Percentiles rank a stretch among this genome's conserved stretches.
Evolutionary conservation across 371 early-diverging fungal genomes (phyloP).

Genomic region (Amoeboaphelidium protococcarum): DNA sequence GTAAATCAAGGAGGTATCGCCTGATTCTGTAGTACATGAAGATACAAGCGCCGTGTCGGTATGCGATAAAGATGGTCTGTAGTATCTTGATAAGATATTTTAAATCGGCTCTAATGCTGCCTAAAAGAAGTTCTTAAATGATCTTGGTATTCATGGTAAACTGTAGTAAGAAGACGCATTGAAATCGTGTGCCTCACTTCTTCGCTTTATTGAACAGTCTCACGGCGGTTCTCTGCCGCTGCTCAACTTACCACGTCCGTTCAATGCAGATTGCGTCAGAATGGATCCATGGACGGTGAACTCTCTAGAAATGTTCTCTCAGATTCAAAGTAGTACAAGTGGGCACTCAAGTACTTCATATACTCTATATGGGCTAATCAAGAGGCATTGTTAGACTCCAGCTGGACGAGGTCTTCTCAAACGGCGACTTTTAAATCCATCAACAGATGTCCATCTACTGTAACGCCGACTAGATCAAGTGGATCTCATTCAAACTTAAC

Average conservation of each 20-base stretch:
- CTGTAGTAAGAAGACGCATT: too few species aligned
- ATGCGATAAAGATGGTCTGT: background rate
- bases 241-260: background rate
- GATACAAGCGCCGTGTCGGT: background rate
- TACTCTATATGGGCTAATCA: background rate
- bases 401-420: background rate
- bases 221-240: background rate
- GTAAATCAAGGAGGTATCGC: background rate
- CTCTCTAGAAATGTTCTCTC: background rate
- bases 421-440: background rate
- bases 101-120: background rate
- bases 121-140: background rate
- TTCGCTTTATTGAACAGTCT: too few species aligned
- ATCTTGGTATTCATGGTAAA: too few species aligned
- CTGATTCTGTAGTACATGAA: background rate
- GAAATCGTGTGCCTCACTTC: too few species aligned
- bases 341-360: background rate
- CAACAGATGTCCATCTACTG: background rate
- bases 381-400: background rate
- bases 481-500: background rate
- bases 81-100: background rate
- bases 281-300: background rate
- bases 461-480: background rate
- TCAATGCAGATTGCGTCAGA: background rate
- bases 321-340: background rate